Evolutionary conservation across 768 basidiomycete genomes (phyloP), one percentile per base, ranked within the genome.

Genomic region (Trametes coccinea): DNA sequence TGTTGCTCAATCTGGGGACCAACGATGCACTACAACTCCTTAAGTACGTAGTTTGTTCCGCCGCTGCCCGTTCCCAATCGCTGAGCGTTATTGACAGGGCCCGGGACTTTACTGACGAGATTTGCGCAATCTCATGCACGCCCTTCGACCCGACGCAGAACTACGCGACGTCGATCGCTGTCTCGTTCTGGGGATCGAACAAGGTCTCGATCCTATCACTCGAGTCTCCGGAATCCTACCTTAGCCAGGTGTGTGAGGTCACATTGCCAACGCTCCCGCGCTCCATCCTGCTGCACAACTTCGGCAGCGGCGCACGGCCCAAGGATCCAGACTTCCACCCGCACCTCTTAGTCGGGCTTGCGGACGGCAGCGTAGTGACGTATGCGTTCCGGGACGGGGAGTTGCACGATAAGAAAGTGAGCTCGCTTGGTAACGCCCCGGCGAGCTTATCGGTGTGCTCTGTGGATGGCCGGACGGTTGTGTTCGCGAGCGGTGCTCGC

Each of bases 141-240:
- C 85, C 88, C 0, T 67, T 84, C 16, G 82, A 88, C 64, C 68
- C 76, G 0, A 64, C 71, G 9, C 80, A 80, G 64, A 69, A 73
- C 34, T 85, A 78, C 56, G 72, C 89, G 0, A 72, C 73, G 9
- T 66, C 81, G 54, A 73, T 89, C 30, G 83, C 81, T 0, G 84
- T 89, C n/a, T 84, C 87, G 0, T 90, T 90, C 66, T 96, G 94
- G 93, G 81, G 80, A 22, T 81, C 82, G 3, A 88, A 88, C 65
- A 67, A 72, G 7, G 79, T 94, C 43, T 80, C 86, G 66, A 73
- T 94, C 37, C 76, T 90, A 55, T 69, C 71, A 4, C 64, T 81
- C 41, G 68, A 71, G 4, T 70, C 78, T 7, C 46, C 51, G 8
- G 61, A 60, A 16, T 50, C 62, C 6, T 66, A 66, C 47, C 62